Evolutionary conservation across 306 rosid genomes (phyloP).

Genomic region (Echinosophora koreensis): DNA sequence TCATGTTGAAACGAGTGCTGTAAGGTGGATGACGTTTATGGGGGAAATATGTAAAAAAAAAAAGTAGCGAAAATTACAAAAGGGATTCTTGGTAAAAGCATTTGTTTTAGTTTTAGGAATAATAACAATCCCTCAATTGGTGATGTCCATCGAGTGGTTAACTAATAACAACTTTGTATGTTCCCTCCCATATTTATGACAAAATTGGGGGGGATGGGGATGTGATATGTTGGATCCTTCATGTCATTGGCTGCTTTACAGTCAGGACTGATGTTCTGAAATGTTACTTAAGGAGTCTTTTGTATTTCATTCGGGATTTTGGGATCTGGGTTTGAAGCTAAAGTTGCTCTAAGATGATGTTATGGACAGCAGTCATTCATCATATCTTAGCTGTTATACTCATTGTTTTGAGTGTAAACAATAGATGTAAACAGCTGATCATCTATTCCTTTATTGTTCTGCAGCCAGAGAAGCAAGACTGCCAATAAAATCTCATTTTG

Average conservation of each 20-base stretch:
- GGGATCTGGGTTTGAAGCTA: background rate
- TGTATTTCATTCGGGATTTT: background rate
- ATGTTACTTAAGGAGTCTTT: constrained; percentile 14
- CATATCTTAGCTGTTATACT: too few species aligned
- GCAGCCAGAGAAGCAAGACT: background rate
- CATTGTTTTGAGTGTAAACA: too few species aligned
- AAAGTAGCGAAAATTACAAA: background rate
- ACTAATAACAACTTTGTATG: too few species aligned
- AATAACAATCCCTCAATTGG: background rate
- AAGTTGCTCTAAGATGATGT: background rate
- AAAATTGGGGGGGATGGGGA: background rate
- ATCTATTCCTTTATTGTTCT: background rate
- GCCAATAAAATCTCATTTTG: background rate
- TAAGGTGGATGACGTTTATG: background rate
- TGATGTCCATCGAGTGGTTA: background rate
- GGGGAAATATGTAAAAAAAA: background rate
- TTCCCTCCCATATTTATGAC: too few species aligned
- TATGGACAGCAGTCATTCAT: background rate
- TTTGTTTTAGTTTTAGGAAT: background rate
- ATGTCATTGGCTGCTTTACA: background rate
- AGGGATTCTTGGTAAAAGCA: background rate
- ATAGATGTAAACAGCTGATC: background rate
- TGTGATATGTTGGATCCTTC: constrained; percentile 1
- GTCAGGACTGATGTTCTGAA: background rate
- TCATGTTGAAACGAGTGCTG: background rate